Conservation (phyloP, 2,329 filamentous ascomycete species). For the Aspergillus pseudoglaucus region DNA sequence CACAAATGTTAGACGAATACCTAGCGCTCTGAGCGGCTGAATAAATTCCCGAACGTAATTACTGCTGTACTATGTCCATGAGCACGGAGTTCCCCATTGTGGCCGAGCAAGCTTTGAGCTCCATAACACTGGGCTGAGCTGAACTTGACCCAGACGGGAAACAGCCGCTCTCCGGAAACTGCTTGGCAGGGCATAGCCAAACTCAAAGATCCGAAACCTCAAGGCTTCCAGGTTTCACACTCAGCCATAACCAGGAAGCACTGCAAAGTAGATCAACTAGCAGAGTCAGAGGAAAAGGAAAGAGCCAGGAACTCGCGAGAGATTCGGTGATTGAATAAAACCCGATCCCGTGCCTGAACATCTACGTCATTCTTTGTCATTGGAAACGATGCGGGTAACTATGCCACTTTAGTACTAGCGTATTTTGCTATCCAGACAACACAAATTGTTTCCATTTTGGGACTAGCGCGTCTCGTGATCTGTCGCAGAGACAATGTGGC, state of each 20-base stretch:
- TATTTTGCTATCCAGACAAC: background rate
- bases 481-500: slow-evolving; percentile 6
- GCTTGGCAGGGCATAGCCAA: background rate
- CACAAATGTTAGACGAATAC: background rate
- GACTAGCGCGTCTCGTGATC: slow-evolving; percentile 21
- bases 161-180: background rate
- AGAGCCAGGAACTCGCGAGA: no score
- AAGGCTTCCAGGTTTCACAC: no score
- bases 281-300: no score
- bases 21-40: background rate
- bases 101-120: background rate
- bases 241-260: no score
- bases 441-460: slow-evolving; percentile 4
- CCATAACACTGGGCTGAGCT: background rate
- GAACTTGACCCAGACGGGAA: background rate
- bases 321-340: no score
- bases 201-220: background rate
- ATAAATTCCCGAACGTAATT: background rate
- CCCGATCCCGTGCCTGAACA: no score
- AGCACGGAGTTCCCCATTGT: background rate
- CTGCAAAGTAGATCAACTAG: no score
- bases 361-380: no score
- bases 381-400: no score
- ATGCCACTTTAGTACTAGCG: no score
- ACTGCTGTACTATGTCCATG: no score